These are phyloP conservation scores for Talaromyces islandicus DNA, from an alignment of 2,329 filamentous ascomycete genomes.

Conservation along the genomic window DNA sequence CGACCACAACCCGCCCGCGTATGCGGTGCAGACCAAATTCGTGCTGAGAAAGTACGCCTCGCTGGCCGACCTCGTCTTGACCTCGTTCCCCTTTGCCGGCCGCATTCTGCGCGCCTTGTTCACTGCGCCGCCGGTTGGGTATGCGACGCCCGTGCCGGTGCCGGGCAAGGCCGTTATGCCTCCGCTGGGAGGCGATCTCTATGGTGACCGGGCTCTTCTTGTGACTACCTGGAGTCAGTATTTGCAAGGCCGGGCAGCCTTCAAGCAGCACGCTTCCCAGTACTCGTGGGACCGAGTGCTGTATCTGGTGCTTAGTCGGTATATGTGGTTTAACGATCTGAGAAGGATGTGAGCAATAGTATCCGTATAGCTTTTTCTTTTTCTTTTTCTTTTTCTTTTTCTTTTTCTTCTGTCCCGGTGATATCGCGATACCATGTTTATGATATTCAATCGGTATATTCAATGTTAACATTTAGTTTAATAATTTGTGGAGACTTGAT, in stretches of 20 bases:
- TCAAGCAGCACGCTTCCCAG: constrained; percentile 33
- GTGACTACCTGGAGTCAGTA: constrained; percentile 34
- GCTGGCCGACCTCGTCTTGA: constrained; percentile 32
- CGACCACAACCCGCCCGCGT: constrained; percentile 26
- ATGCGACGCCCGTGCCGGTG: neutral
- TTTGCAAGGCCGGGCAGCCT: constrained; percentile 29
- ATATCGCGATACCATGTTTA: neutral
- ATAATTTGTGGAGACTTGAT: neutral
- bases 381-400: neutral
- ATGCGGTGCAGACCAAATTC: constrained; percentile 30
- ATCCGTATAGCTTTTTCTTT: neutral
- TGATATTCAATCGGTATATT: neutral
- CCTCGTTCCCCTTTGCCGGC: constrained; percentile 29
- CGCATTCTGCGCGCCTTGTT: constrained; percentile 17
- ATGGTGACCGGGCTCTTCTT: constrained; percentile 26
- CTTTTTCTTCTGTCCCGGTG: neutral
- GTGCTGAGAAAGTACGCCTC: constrained; percentile 36
- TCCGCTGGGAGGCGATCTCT: constrained; percentile 4
- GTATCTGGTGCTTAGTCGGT: constrained; percentile 36
- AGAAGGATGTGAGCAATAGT: constrained; percentile 4
- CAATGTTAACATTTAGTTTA: neutral
- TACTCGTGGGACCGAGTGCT: constrained; percentile 38
- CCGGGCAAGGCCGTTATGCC: neutral
- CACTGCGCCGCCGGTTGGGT: neutral
- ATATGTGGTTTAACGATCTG: constrained; percentile 36